Evolutionary conservation across 1,284 basidiomycete genomes (phyloP), one percentile per base, ranked within the genome.

Genomic region (Vanrija humicola): DNA sequence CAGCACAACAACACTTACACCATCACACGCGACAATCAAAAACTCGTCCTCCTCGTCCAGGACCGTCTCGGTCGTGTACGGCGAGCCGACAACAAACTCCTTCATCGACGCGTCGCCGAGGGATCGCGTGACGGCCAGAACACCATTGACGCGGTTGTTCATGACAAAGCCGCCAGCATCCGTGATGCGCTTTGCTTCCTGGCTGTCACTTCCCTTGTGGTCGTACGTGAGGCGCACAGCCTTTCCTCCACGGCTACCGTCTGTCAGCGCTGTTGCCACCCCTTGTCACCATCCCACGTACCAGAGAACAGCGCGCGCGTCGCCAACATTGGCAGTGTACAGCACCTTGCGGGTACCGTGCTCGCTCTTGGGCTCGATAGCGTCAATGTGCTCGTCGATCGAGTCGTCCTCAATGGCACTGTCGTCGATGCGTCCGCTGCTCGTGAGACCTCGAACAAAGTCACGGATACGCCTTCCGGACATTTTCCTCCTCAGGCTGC

Each of bases 21-120:
- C 96, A 76, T 99, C 96, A 72, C 96, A 99, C 26, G 96, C 96
- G 52, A 98, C 81, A 62, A 99, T 92, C 54, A 99, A 74, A 77
- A 95, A 94, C 72, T 96, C 90, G 73, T 99, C 96, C 10, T 91
- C 87, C 12, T 89, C 86, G 52, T 85, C 87, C 18, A 99, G 79
- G 59, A 87, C 86, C 6, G 95, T 98, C 76, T 98, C 93, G 16
- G 96, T 98, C 15, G 96, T 99, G 75, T 97, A 99, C 10, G 96
- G 96, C 38, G 90, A 84, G 1, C 96, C 96, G 43, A 98, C 95
- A 8, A 99, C 95, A 72, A 96, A 99, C 69, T 98, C 95, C 77
- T 99, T 99, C 95, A 99, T 98, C 7, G 92, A 90, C 0, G 91
- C 89, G 73, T 99, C 96, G 46, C 96, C 96, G 43, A 99, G 80